Conservation (phyloP, 495 filamentous ascomycete species). For the Neurospora sp. region DNA sequence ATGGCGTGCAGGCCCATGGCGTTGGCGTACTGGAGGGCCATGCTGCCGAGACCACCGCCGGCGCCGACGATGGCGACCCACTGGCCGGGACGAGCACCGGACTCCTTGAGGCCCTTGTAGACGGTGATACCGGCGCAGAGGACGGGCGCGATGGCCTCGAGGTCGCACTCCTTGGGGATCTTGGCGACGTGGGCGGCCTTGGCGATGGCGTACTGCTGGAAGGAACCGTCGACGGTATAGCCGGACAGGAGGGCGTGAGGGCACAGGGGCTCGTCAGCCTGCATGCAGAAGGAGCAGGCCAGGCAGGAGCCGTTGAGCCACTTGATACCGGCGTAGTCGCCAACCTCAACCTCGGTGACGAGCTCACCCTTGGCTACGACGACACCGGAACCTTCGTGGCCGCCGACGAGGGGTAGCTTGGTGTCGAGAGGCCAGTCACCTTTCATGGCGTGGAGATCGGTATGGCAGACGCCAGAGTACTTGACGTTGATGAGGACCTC, state of each 20-base stretch:
- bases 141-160: slow-evolving; percentile 72
- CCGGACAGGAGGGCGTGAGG: slow-evolving; percentile 62
- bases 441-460: slow-evolving; percentile 73
- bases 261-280: slow-evolving; percentile 63
- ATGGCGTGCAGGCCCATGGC: slow-evolving; percentile 77
- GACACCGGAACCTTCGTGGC: slow-evolving; percentile 86
- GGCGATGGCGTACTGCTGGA: slow-evolving; percentile 85
- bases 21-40: slow-evolving; percentile 79
- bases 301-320: slow-evolving; percentile 85
- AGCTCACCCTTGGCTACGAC: slow-evolving; percentile 71
- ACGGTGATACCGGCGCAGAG: slow-evolving; percentile 87
- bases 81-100: slow-evolving; percentile 61
- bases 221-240: slow-evolving; percentile 85
- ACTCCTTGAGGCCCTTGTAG: slow-evolving; percentile 88
- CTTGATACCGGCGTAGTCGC: slow-evolving; percentile 78
- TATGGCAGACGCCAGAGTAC: slow-evolving; percentile 91
- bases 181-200: slow-evolving; percentile 75
- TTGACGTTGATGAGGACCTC: slow-evolving; percentile 88
- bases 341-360: slow-evolving; percentile 63
- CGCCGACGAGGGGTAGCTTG: slow-evolving; percentile 81
- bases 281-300: slow-evolving; percentile 69
- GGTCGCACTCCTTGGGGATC: slow-evolving; percentile 61
- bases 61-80: slow-evolving; percentile 81
- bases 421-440: slow-evolving; percentile 78
- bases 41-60: slow-evolving; percentile 73